phyloP scores from a whole-genome alignment of 2,329 filamentous ascomycete genomes.

The Fusarium keratoplasticum region DNA sequence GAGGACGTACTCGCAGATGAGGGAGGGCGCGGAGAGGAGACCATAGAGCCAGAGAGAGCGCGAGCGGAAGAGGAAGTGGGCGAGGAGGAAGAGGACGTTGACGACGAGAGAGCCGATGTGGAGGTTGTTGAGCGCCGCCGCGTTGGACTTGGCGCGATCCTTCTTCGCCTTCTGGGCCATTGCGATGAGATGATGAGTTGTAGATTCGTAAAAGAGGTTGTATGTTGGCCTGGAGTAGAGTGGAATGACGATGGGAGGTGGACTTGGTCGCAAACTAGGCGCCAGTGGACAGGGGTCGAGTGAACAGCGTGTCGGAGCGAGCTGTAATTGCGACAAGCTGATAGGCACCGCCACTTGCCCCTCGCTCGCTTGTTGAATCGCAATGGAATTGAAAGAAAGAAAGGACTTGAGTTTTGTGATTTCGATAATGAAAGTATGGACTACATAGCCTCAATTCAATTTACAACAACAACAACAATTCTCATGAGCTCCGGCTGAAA shows the following conservation, averaged over 20 bases:
- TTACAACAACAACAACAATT: neutral
- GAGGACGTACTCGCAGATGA: slow-evolving; percentile 86
- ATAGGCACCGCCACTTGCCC: slow-evolving; percentile 33
- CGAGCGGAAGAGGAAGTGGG: slow-evolving; percentile 73
- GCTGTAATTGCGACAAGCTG: slow-evolving; percentile 15
- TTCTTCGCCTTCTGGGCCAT: slow-evolving; percentile 75
- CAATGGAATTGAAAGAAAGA: neutral
- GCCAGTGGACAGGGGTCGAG: slow-evolving; percentile 8
- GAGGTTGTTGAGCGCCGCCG: slow-evolving; percentile 80
- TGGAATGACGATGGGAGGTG: slow-evolving; percentile 20
- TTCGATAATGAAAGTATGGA: neutral
- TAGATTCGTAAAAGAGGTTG: neutral
- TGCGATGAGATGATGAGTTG: slow-evolving; percentile 7
- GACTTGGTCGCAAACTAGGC: slow-evolving; percentile 4
- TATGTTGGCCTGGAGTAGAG: neutral
- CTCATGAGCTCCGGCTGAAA: neutral
- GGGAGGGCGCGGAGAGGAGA: slow-evolving; percentile 77
- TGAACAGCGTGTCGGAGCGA: slow-evolving; percentile 13
- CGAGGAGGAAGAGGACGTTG: slow-evolving; percentile 80
- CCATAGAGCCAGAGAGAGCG: slow-evolving; percentile 77
- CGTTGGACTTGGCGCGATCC: slow-evolving; percentile 81
- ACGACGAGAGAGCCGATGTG: slow-evolving; percentile 80
- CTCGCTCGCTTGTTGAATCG: neutral
- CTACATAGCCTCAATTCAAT: neutral
- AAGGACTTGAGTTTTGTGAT: neutral